These are phyloP conservation scores for Talaromyces marneffei DNA, from an alignment of 2,329 filamentous ascomycete genomes.

Conservation along the genomic window DNA sequence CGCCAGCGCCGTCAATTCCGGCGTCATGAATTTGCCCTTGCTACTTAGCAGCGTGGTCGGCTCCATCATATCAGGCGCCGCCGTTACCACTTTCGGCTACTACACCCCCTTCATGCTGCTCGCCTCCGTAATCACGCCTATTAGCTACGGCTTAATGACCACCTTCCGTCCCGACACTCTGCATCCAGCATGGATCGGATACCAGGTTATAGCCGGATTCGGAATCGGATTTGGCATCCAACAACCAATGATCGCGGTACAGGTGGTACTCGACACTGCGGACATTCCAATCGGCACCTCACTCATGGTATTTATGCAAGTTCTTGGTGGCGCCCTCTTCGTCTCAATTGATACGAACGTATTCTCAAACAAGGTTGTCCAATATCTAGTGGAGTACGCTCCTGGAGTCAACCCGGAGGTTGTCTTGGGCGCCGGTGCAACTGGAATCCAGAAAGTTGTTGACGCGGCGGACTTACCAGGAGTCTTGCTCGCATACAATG, in stretches of 20 bases:
- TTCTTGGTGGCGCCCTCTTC: constrained; percentile 25
- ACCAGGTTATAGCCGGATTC: constrained; percentile 21
- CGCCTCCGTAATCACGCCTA: constrained; percentile 22
- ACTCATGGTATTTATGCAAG: constrained; percentile 19
- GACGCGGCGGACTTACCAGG: background rate
- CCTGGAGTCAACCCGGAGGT: constrained; percentile 13
- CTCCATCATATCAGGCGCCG: constrained; percentile 25
- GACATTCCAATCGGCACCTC: constrained; percentile 25
- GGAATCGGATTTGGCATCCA: constrained; percentile 19
- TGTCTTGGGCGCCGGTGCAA: constrained; percentile 1
- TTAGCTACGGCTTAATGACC: constrained; percentile 29
- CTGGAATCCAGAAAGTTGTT: constrained; percentile 1
- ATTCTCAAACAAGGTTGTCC: constrained; percentile 24
- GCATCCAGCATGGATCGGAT: constrained; percentile 21
- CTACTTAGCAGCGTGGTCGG: constrained; percentile 30
- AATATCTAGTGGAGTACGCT: constrained; percentile 19
- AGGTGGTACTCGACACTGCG: constrained; percentile 21
- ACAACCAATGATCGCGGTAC: constrained; percentile 16
- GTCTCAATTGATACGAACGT: constrained; percentile 26
- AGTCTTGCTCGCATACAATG: constrained; percentile 6
- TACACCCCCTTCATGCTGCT: constrained; percentile 24
- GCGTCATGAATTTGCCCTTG: constrained; percentile 38
- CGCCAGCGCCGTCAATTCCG: constrained; percentile 28
- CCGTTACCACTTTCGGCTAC: constrained; percentile 24
- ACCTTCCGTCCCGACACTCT: constrained; percentile 24